A percentile compares a stretch with the other conserved stretches of the same genome.
Conservation (phyloP, 805 yeast species). For the Starmerella roubikii region DNA sequence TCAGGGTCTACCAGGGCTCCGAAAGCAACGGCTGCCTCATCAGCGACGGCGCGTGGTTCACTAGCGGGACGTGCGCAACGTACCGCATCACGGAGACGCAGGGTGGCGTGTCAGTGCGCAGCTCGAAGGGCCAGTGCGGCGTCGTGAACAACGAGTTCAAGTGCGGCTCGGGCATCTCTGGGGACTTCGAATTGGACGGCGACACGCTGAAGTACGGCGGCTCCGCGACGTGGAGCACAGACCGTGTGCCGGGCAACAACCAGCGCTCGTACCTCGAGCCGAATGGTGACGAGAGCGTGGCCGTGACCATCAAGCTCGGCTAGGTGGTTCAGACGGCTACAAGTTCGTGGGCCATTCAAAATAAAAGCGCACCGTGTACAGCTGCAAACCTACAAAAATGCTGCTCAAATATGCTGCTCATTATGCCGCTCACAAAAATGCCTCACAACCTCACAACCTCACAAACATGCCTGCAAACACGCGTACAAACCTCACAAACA, state of each 20-base stretch:
- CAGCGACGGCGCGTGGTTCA: conserved; percentile 74
- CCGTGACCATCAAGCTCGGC: not conserved
- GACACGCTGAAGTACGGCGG: conserved; percentile 51
- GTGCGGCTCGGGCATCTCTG: conserved; percentile 28
- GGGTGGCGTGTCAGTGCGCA: conserved; percentile 58
- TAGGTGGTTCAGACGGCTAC: no score
- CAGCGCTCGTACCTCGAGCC: conserved; percentile 39
- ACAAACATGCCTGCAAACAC: no score
- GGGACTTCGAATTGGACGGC: conserved; percentile 44
- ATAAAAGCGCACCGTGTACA: no score
- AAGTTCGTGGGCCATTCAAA: no score
- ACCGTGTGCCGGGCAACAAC: conserved; percentile 31
- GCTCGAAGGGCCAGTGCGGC: conserved; percentile 65
- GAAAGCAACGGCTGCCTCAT: conserved; percentile 54
- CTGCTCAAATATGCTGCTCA: no score
- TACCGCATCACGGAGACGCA: conserved; percentile 45
- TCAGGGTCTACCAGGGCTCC: conserved; percentile 32
- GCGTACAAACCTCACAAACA: no score
- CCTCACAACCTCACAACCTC: no score
- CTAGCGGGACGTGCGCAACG: conserved; percentile 72
- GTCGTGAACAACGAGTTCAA: conserved; percentile 23
- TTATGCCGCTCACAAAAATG: no score
- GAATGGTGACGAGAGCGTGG: not conserved
- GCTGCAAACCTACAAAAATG: no score
- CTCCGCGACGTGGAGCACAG: conserved; percentile 45